Percentiles rank a stretch among this genome's conserved stretches.
These are phyloP conservation scores for Ceratobasidium sp. DNA, from an alignment of 1,284 basidiomycete genomes.

Conservation along the genomic window DNA sequence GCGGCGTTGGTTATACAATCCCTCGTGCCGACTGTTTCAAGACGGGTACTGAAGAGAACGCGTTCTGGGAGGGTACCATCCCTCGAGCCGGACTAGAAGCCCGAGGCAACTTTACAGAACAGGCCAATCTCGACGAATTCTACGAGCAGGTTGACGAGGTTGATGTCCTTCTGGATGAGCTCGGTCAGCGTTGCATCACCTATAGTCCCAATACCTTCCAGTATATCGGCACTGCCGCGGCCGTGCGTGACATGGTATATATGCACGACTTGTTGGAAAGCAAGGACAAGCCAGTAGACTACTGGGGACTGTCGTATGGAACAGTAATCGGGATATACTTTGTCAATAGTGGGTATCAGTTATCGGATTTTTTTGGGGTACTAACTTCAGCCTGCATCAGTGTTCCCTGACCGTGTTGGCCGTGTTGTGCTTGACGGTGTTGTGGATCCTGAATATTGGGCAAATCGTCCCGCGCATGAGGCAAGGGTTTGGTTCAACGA, in stretches of 20 bases:
- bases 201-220: constrained; percentile 11
- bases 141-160: constrained; percentile 22
- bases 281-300: constrained; percentile 19
- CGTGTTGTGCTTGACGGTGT: constrained; percentile 34
- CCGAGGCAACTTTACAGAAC: constrained; percentile 26
- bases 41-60: constrained; percentile 11
- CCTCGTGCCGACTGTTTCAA: constrained; percentile 21
- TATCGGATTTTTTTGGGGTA: neutral
- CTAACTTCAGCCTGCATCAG: neutral
- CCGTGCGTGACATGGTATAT: constrained; percentile 24
- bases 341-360: constrained; percentile 31
- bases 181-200: constrained; percentile 8
- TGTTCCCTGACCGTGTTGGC: constrained; percentile 35
- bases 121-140: constrained; percentile 19
- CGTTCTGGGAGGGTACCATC: constrained; percentile 27
- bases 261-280: constrained; percentile 24
- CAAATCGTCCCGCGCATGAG: constrained; percentile 7
- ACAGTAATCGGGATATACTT: constrained; percentile 35
- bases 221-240: constrained; percentile 33
- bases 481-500: neutral
- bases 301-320: constrained; percentile 38
- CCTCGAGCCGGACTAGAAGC: constrained; percentile 21
- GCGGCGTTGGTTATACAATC: constrained; percentile 15
- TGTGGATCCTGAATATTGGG: constrained; percentile 14
- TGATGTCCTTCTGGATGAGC: constrained; percentile 14